Evolutionary conservation across 225 moss, liverwort and hornwort species (phyloP), one percentile per base, ranked within the genome.

Genomic region (Polytrichum commune): DNA sequence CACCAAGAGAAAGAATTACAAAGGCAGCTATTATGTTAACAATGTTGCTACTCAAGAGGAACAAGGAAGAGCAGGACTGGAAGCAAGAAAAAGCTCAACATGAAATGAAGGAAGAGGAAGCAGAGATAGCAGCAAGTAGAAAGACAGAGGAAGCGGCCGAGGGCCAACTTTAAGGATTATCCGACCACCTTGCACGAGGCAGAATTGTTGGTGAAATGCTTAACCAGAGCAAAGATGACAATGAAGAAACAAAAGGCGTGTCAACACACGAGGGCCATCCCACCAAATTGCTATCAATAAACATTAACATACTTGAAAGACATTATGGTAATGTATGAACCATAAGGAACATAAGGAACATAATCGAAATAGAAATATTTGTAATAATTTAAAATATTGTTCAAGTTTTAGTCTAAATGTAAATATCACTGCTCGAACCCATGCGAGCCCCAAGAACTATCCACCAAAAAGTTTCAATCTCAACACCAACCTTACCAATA

Each of bases 151-250:
- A 78, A 33, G 53, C 83, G 54, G 83, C 77, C 18, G 33, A 67
- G 77, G 60, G 62, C 73, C 27, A 67, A 83, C 65, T 74, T 83
- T 60, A 77, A 86, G 35, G 74, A 55, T 33, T 80, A 83, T 83
- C 75, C 74, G 61, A 29, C 55, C 8, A 80, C 80, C 62, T 67
- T 86, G 73, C 69, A 72, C 72, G 77, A 78, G 84, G 90, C 90
- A 28, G 91, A 91, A 56, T 61, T 62, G 62, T 82, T 93, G 54
- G 82, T 93, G 57, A 83, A 90, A 76, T 74, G 88, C 6, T 86
- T 93, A 6, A 87, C 93, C 19, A 65, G 9, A 9, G 9, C 35
- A 35, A 35, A 35, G 9, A 78, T 69, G 93, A 87, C 30, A 91
- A 93, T 66, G 8, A 86, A 82, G 86, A 83, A 69, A 65, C 67